These are phyloP conservation scores for Talaromyces atroroseus DNA, from an alignment of 2,329 filamentous ascomycete species.

Conservation along the genomic window DNA sequence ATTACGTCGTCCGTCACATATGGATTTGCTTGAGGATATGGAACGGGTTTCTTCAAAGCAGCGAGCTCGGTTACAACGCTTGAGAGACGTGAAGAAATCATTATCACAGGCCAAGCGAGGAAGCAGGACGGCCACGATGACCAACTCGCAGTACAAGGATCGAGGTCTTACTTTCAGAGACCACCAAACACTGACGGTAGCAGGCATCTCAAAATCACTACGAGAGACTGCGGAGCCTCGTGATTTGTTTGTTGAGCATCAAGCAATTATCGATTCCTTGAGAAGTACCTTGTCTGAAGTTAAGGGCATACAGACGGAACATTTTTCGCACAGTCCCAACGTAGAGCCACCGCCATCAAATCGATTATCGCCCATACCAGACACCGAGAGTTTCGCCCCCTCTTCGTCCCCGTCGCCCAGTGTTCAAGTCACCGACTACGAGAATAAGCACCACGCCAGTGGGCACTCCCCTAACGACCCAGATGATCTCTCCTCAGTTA, in stretches of 20 bases:
- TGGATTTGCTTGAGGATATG: slow-evolving; percentile 58
- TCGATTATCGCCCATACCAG: slow-evolving; percentile 7
- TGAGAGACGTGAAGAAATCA: slow-evolving; percentile 60
- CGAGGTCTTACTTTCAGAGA: slow-evolving; percentile 28
- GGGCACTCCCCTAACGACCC: not conserved
- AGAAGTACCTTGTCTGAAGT: slow-evolving; percentile 28
- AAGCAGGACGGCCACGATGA: not conserved
- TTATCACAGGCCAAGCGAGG: slow-evolving; percentile 17
- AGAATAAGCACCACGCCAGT: not conserved
- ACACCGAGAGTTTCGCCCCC: slow-evolving; percentile 1
- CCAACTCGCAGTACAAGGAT: slow-evolving; percentile 10
- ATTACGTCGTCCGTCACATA: slow-evolving; percentile 22
- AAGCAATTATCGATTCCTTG: slow-evolving; percentile 29
- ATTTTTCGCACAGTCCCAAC: not conserved
- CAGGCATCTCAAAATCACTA: slow-evolving; percentile 31
- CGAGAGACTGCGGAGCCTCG: slow-evolving; percentile 24
- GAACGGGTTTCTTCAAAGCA: slow-evolving; percentile 64
- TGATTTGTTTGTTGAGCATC: slow-evolving; percentile 22
- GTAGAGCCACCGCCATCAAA: not conserved
- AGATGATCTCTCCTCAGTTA: not conserved
- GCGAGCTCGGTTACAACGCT: slow-evolving; percentile 62
- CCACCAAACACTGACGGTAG: slow-evolving; percentile 34
- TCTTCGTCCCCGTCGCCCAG: slow-evolving; percentile 7
- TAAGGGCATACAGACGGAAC: slow-evolving; percentile 19
- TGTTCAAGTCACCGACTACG: slow-evolving; percentile 7